Evolutionary conservation across 176 grass and related monocot genomes (phyloP), one percentile per base, ranked within the genome.

Genomic region (Alopecurus myosuroides): DNA sequence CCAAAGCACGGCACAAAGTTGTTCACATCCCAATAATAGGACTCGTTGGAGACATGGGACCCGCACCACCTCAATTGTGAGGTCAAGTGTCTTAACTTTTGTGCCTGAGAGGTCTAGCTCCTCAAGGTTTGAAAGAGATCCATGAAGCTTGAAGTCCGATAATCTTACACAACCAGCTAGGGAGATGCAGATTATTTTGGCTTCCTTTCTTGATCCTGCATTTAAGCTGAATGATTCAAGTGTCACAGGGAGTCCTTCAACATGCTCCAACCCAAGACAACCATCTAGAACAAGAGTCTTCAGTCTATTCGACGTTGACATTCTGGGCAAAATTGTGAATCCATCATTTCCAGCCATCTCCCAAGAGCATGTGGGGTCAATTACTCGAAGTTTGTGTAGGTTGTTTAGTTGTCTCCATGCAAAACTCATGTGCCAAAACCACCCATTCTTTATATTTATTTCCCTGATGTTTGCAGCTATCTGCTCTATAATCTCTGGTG

Each of bases 331-430:
- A 41, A 70, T 4, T 14, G 1, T 11, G 3, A 81, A 81, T 39
- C 56, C 80, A 13, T 71, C 62, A 11, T 9, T 48, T 33, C 4
- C 26, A 0, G 6, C 40, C 22, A 10, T 65, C 42, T 52, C 17
- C 58, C 44, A 84, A 28, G 30, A 11, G 31, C 5, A 4, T 49
- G 57, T 76, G 20, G 82, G 58, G 0, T 29, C 9, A 65, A 77
- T 51, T 11, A 85, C 60, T 41, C 60, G 41, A 30, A 85, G 82
- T 60, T 77, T 85, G 20, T 20, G 58, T 17, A 77, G 36, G 4
- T 69, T 77, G 0, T 4, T 11, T 1, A 77, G 12, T 23, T 20
- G 33, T 23, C 46, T 42, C 83, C 83, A 85, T 23, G 25, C 34
- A 69, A 44, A 12, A 15, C 3, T 15, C 0, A 10, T 56, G 17